phyloP scores from a whole-genome alignment of 2,329 filamentous ascomycete species.

The Cercospora zeina region DNA sequence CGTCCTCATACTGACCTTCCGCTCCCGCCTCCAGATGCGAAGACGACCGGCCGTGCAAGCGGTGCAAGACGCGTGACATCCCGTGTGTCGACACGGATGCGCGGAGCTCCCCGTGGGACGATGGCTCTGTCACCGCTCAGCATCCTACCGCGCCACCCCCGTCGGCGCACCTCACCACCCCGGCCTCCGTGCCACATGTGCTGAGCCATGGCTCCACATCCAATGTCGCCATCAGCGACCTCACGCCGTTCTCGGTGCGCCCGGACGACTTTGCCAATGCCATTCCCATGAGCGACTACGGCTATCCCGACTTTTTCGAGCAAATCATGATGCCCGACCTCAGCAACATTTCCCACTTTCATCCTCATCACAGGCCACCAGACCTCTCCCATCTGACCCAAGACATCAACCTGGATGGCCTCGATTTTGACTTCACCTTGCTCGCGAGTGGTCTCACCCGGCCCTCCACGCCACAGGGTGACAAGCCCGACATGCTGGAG shows the following conservation, averaged over 20 bases:
- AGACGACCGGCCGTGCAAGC: conserved; percentile 33
- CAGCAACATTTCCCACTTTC: conserved; percentile 4
- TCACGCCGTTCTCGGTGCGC: conserved; percentile 8
- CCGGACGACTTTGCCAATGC: conserved; percentile 9
- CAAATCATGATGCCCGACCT: conserved; percentile 35
- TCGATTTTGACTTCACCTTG: conserved; percentile 35
- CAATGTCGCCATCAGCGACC: background rate
- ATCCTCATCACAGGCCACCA: conserved; percentile 25
- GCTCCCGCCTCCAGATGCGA: conserved; percentile 25
- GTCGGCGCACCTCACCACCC: conserved; percentile 14
- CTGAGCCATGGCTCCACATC: background rate
- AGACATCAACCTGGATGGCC: conserved; percentile 29
- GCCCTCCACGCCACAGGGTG: conserved; percentile 24
- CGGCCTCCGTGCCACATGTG: conserved; percentile 12
- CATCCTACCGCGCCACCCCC: background rate
- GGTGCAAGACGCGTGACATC: conserved; percentile 30
- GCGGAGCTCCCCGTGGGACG: conserved; percentile 20
- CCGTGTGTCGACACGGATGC: conserved; percentile 31
- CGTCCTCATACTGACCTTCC: background rate
- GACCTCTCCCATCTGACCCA: conserved; percentile 34
- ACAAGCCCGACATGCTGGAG: background rate
- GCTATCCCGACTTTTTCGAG: conserved; percentile 37
- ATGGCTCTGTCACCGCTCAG: background rate
- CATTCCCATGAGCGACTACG: conserved; percentile 16
- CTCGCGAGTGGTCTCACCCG: conserved; percentile 29